A percentile compares a stretch with the other conserved stretches of the same genome.
These are phyloP conservation scores for Penicillium sclerotiorum DNA, from an alignment of 2,329 filamentous ascomycete species.

Conservation along the genomic window DNA sequence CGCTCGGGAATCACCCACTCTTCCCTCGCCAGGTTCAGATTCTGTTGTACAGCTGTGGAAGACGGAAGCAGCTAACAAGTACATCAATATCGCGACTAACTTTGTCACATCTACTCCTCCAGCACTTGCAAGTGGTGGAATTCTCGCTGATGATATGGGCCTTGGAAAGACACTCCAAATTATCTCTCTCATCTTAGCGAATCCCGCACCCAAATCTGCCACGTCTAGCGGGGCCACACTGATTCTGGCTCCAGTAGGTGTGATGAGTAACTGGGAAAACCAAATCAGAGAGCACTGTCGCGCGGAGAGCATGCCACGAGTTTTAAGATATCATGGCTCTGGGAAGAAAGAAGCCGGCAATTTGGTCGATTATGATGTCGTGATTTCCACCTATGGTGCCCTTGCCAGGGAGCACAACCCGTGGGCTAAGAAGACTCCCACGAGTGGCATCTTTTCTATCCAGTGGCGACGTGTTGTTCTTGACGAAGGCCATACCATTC, in stretches of 20 bases:
- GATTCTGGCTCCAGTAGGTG: slow-evolving; percentile 78
- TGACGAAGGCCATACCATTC: slow-evolving; percentile 81
- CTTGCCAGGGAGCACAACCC: slow-evolving; percentile 66
- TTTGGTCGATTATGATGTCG: slow-evolving; percentile 69
- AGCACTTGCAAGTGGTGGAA: slow-evolving; percentile 73
- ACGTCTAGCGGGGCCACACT: slow-evolving; percentile 66
- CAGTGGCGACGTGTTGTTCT: slow-evolving; percentile 79
- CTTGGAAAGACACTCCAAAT: slow-evolving; percentile 86
- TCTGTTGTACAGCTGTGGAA: slow-evolving; percentile 80
- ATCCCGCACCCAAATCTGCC: slow-evolving; percentile 45
- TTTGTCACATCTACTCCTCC: slow-evolving; percentile 64
- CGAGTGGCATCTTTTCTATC: slow-evolving; percentile 62
- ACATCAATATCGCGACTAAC: slow-evolving; percentile 71
- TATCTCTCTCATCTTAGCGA: slow-evolving; percentile 74
- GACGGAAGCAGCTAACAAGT: slow-evolving; percentile 51
- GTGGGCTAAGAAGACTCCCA: slow-evolving; percentile 47
- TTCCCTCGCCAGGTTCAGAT: slow-evolving; percentile 61
- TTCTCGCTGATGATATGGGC: slow-evolving; percentile 91
- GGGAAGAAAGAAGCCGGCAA: slow-evolving; percentile 61
- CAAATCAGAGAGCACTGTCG: slow-evolving; percentile 76
- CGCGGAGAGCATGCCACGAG: slow-evolving; percentile 61
- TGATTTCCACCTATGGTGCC: slow-evolving; percentile 83
- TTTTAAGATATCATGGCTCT: slow-evolving; percentile 74
- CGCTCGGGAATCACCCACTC: slow-evolving; percentile 69
- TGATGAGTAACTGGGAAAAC: slow-evolving; percentile 88